phyloP scores from a whole-genome alignment of 148 eudicot genomes.

The Hydrangea macrophylla region DNA sequence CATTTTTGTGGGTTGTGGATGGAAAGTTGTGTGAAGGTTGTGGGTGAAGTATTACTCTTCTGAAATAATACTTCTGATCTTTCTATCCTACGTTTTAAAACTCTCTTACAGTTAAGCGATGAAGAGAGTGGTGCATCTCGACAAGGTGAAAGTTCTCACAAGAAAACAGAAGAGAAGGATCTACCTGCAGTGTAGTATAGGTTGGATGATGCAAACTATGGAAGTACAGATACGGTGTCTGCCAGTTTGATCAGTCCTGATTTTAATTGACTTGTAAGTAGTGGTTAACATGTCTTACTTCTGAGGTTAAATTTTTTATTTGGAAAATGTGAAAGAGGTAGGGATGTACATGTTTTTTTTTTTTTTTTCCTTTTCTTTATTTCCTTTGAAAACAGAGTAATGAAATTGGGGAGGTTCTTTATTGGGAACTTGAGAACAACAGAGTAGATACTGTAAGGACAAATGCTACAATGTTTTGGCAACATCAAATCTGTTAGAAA shows the following conservation, averaged over 20 bases:
- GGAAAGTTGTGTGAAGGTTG: too few relatives aligned
- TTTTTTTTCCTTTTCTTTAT: not conserved
- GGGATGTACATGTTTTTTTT: not conserved
- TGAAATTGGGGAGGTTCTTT: not conserved
- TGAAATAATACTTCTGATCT: not conserved
- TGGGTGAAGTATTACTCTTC: not conserved
- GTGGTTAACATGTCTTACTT: constrained; percentile 4
- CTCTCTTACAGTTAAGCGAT: not conserved
- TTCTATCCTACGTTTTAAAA: not conserved
- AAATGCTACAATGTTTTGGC: not conserved
- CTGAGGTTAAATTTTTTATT: not conserved
- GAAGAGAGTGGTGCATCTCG: not conserved
- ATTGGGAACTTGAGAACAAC: not conserved
- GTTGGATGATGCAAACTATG: not conserved
- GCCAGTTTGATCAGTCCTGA: not conserved
- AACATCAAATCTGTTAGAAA: not conserved
- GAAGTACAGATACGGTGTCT: not conserved
- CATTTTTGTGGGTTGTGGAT: not conserved
- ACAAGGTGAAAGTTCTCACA: not conserved
- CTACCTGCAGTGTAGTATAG: not conserved
- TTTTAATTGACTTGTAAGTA: constrained; percentile 7
- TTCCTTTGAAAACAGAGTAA: not conserved
- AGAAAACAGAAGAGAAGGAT: not conserved
- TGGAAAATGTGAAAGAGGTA: not conserved
- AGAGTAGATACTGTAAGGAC: too few relatives aligned